Percentiles rank a stretch among this genome's conserved stretches.
These are phyloP conservation scores for Monilinia vaccinii-corymbosi DNA, from an alignment of 2,329 filamentous ascomycete species.

Conservation along the genomic window DNA sequence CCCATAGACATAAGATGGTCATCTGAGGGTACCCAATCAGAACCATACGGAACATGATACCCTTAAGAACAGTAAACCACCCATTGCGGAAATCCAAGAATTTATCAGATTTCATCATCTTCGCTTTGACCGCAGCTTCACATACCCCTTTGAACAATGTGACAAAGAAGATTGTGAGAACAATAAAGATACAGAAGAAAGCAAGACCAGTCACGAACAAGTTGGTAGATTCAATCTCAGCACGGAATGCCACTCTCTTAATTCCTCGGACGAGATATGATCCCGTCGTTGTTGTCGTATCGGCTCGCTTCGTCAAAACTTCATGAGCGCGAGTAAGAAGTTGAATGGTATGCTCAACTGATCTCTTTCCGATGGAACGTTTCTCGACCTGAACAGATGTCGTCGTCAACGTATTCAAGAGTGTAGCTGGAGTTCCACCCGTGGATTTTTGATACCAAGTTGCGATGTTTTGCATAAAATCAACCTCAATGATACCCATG, in stretches of 20 bases:
- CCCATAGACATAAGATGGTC: conserved; percentile 85
- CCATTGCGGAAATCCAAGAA: conserved; percentile 92
- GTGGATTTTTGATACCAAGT: conserved; percentile 96
- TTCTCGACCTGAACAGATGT: conserved; percentile 72
- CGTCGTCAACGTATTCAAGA: conserved; percentile 64
- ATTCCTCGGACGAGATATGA: conserved; percentile 67
- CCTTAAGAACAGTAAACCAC: conserved; percentile 87
- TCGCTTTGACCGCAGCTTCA: conserved; percentile 64
- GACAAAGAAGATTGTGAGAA: conserved; percentile 64
- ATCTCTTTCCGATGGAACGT: conserved; percentile 47
- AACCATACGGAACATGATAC: conserved; percentile 83
- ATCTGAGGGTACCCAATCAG: conserved; percentile 90
- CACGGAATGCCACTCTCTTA: conserved; percentile 78
- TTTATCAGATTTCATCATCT: conserved; percentile 74
- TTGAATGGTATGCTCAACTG: conserved; percentile 30
- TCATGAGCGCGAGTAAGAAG: conserved; percentile 29
- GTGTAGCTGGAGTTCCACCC: conserved; percentile 71
- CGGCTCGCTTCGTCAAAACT: conserved; percentile 42
- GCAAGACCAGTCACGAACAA: conserved; percentile 85
- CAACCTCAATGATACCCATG: conserved; percentile 85
- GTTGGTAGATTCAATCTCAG: conserved; percentile 80
- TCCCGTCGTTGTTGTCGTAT: conserved; percentile 44
- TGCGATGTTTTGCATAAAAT: conserved; percentile 80
- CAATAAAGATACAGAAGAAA: conserved; percentile 80
- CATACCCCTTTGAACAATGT: conserved; percentile 71